Percentiles rank a stretch among this genome's conserved stretches.
phyloP scores from a whole-genome alignment of 2,329 filamentous ascomycete species.

The Ustulina deusta region DNA sequence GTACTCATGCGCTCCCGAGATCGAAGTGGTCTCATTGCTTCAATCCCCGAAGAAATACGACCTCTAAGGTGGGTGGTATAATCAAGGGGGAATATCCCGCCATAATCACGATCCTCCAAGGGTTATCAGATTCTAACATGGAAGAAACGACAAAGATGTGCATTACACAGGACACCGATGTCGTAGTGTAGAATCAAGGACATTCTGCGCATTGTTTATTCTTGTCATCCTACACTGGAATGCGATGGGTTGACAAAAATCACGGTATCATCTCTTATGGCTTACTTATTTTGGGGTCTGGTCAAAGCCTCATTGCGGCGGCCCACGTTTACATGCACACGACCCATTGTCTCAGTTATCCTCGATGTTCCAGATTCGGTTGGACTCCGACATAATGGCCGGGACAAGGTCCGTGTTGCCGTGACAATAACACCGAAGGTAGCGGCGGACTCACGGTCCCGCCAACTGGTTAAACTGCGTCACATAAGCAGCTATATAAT shows the following conservation, averaged over 20 bases:
- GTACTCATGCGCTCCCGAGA: slow-evolving; percentile 15
- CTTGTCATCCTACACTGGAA: neutral
- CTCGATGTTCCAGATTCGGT: slow-evolving; percentile 13
- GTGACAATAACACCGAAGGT: slow-evolving; percentile 10
- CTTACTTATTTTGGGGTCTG: neutral
- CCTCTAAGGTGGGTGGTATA: neutral
- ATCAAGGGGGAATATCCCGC: neutral
- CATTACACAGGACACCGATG: neutral
- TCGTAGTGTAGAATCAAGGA: neutral
- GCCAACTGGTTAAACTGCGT: slow-evolving; percentile 20
- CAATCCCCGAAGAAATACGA: neutral
- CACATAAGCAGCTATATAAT: slow-evolving; percentile 36
- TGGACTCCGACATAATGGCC: neutral
- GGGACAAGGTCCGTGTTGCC: neutral
- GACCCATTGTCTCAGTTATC: neutral
- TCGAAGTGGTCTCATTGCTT: slow-evolving; percentile 1
- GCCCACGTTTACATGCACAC: neutral
- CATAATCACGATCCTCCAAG: neutral
- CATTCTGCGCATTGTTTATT: neutral
- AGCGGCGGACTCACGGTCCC: slow-evolving; percentile 14
- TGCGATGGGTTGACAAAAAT: neutral
- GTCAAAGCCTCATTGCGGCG: slow-evolving; percentile 9
- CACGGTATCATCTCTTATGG: neutral
- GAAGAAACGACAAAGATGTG: neutral
- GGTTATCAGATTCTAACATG: neutral